A percentile compares a stretch with the other conserved stretches of the same genome.
Conservation (phyloP, 2,329 filamentous ascomycete genomes). For the Fusarium fracticaudum region DNA sequence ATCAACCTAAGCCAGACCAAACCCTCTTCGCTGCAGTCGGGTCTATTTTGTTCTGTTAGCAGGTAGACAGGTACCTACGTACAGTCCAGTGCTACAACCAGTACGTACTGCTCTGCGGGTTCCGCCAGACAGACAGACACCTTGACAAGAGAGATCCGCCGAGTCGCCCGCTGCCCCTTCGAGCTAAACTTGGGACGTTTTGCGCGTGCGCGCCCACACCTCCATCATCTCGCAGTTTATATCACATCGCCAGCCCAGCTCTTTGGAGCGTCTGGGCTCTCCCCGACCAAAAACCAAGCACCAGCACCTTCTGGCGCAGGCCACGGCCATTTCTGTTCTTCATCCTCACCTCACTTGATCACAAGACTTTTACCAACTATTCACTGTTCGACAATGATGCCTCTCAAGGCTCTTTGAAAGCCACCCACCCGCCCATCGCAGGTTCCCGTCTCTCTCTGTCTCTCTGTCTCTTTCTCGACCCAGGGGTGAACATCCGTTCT, state of each 20-base stretch:
- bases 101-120: conserved; percentile 23
- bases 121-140: conserved; percentile 24
- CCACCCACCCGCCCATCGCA: conserved; percentile 40
- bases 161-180: conserved; percentile 38
- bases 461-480: conserved; percentile 40
- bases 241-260: conserved; percentile 44
- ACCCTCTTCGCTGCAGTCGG: conserved; percentile 13
- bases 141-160: conserved; percentile 24
- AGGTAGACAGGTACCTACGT: background rate
- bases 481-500: conserved; percentile 37
- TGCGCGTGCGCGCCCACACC: conserved; percentile 42
- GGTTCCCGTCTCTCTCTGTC: conserved; percentile 9
- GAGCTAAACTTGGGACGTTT: conserved; percentile 42
- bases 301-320: conserved; percentile 37
- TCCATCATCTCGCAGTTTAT: conserved; percentile 42
- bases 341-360: conserved; percentile 1
- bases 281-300: conserved; percentile 36
- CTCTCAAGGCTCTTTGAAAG: conserved; percentile 40
- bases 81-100: background rate
- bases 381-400: conserved; percentile 38
- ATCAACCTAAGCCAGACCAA: background rate
- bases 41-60: background rate
- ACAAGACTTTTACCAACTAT: conserved; percentile 11
- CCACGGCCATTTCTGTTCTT: conserved; percentile 24
- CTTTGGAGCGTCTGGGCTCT: conserved; percentile 37